Evolutionary conservation across 371 early-diverging fungal species (phyloP), one percentile per base, ranked within the genome.

Genomic region (Actinomortierella ambigua): DNA sequence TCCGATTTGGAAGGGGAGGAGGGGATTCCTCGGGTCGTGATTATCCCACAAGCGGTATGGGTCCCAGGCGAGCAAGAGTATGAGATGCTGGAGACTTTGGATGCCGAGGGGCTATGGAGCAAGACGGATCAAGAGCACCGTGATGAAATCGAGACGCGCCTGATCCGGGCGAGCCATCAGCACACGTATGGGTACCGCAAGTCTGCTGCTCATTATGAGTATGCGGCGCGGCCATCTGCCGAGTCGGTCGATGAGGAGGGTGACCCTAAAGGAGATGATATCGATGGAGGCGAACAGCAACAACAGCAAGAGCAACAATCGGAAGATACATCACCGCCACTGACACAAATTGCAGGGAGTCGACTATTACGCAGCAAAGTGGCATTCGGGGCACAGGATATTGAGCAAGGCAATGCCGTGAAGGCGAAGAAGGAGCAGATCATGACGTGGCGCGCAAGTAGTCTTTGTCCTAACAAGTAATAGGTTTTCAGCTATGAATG

Each of bases 71-170:
- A 58, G 20, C 44, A 59, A 15, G 55, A 52, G 1, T 68, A 68
- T 22, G 52, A 34, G 2, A 17, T 13, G 0, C 50, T 59, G 2
- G 69, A 55, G 1, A 46, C 9, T 0, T 63, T 68, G 22, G 24
- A 55, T 29, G 63, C 54, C 11, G 63, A 63, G 69, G 69, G 63
- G 22, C 53, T 63, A 7, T 68, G 69, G 69, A 49, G 63, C 1
- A 59, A 56, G 22, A 56, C 63, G 2, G 69, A 63, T 34, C 51
- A 59, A 23, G 46, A 47, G 20, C 63, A 59, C 41, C 50, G 60
- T 17, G 53, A 68, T 28, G 60, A 63, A 2, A 59, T 51, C 14
- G 63, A 63, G 17, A 18, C 18, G 23, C 49, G 40, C 1, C 34
- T 68, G 23, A 28, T 47, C 15, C 59, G 55, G 6, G 43, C 40